Conservation (phyloP, 306 rosid genomes). For the Canavalia ensiformis region DNA sequence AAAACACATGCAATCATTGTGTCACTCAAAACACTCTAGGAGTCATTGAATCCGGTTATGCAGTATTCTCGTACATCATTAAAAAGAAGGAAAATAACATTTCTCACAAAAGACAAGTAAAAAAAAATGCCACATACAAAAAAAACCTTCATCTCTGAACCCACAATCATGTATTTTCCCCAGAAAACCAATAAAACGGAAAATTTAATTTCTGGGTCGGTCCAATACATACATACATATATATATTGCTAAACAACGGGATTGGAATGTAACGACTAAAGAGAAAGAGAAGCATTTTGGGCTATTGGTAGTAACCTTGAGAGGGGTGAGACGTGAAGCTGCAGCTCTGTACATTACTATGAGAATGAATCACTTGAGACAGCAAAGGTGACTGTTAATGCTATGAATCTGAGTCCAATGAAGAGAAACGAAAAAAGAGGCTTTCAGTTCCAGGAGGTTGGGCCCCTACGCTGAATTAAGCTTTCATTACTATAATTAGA, state of each 20-base stretch:
- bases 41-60: neutral
- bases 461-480: neutral
- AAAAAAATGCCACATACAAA: neutral
- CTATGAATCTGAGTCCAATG: neutral
- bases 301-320: conserved; percentile 62
- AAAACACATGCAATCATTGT: neutral
- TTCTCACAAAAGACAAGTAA: neutral
- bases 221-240: too few species aligned
- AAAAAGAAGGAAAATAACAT: neutral
- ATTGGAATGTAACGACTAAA: neutral
- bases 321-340: conserved; percentile 67
- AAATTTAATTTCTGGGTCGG: neutral
- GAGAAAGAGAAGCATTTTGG: neutral
- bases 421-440: neutral
- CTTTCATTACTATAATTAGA: neutral
- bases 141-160: neutral
- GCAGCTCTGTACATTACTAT: conserved; percentile 64
- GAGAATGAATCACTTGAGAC: neutral
- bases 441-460: neutral
- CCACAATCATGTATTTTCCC: neutral
- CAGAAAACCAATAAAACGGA: conserved; percentile 4
- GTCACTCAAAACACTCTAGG: neutral
- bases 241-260: neutral
- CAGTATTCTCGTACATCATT: neutral
- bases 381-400: conserved; percentile 14